Conservation (phyloP, 164 flowering plant species). For the Magnolia changhungtana region DNA sequence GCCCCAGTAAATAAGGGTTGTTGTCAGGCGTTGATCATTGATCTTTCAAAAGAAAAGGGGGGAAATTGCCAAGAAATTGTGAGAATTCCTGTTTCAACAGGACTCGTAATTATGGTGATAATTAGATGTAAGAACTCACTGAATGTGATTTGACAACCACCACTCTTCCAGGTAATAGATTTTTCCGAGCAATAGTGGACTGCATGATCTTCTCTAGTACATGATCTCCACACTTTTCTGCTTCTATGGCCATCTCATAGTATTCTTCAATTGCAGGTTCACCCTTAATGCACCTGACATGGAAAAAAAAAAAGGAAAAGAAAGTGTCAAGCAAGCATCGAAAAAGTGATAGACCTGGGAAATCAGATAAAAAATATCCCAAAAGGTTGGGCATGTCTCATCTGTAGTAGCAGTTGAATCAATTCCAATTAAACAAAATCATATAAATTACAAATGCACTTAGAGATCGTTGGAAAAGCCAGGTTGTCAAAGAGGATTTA, state of each 20-base stretch:
- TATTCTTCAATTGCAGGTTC: slow-evolving; percentile 97
- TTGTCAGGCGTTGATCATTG: no score
- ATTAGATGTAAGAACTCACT: slow-evolving; percentile 45
- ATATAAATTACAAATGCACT: no score
- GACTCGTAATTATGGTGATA: background rate
- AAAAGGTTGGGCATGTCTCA: no score
- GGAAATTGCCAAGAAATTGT: no score
- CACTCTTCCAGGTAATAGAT: slow-evolving; percentile 75
- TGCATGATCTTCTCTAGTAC: slow-evolving; percentile 69
- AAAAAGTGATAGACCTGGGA: background rate
- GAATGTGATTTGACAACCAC: slow-evolving; percentile 75
- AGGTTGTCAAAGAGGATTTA: no score
- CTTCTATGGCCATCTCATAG: slow-evolving; percentile 64
- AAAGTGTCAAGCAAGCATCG: background rate
- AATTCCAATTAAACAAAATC: no score
- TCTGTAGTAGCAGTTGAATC: no score
- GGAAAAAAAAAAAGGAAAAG: slow-evolving; percentile 4
- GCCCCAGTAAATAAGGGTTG: no score
- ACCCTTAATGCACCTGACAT: slow-evolving; percentile 84
- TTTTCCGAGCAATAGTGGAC: slow-evolving; percentile 48
- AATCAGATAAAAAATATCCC: no score
- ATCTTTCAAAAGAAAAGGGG: no score
- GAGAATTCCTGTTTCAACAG: no score
- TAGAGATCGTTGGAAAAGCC: no score
- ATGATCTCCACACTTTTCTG: slow-evolving; percentile 44